Evolutionary conservation across 768 basidiomycete genomes (phyloP), one percentile per base, ranked within the genome.

Genomic region (Rhizopogon vesiculosus): DNA sequence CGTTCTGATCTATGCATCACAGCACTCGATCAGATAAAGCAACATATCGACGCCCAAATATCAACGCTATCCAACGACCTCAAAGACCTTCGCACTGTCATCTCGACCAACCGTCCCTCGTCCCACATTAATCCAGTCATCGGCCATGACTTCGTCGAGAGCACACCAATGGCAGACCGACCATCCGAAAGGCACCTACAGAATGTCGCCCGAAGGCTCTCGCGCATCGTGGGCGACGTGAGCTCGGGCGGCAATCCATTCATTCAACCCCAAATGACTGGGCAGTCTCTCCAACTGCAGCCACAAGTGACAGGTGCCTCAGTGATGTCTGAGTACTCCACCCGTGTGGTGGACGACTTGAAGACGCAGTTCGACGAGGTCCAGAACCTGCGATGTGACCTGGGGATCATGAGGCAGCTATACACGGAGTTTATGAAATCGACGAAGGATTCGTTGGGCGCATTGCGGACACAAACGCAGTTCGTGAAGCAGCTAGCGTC

Each of bases 21-120:
- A 99, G 96, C 93, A 22, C 85, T 98, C 53, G 95, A 99, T 71
- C 96, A 98, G 69, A 96, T 99, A 70, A 98, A 96, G 68, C 93
- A 98, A 65, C 96, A 99, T 67, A 95, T 99, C 61, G 96, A 99
- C 65, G 65, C 84, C 2, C 94, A 96, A 64, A 95, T 99, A 58
- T 85, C 90, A 0, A 76, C 75, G 0, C 75, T 99, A 16, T 85
- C 91, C 31, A 87, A 88, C 60, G 94, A 98, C 56, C 82, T 98
- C 71, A 93, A 93, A 61, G 95, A 98, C 42, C 80, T 98, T 62
- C 87, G 85, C 63, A 75, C 77, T 2, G 76, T 79, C 3, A 84
- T 98, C 39, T 67, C 77, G 25, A 78, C 74, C 58, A 77, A 81
- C 28, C 80, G 87, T 51, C 72, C 80, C 7, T 81, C 86, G 1